phyloP scores from a whole-genome alignment of 2,329 filamentous ascomycete species.

The Fusarium ramigenum region DNA sequence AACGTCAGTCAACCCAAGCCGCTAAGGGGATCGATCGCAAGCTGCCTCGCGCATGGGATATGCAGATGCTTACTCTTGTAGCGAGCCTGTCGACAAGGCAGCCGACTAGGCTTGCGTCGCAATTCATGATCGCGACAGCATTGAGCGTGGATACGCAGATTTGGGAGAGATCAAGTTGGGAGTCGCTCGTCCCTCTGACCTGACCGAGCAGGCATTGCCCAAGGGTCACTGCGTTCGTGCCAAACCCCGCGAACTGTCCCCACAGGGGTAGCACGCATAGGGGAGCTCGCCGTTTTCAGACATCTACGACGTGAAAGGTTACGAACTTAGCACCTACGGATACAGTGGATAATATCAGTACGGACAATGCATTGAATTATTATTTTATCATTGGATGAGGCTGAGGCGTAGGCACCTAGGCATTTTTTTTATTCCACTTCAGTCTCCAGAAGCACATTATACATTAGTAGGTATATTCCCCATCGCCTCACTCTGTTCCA shows the following conservation, averaged over 20 bases:
- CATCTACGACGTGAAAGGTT: not conserved
- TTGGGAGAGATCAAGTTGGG: conserved; percentile 24
- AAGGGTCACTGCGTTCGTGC: conserved; percentile 26
- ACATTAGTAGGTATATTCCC: not conserved
- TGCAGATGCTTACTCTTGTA: conserved; percentile 60
- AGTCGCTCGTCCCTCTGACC: not conserved
- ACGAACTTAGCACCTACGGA: not conserved
- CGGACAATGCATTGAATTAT: not conserved
- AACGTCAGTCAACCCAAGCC: conserved; percentile 20
- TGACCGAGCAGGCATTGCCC: not conserved
- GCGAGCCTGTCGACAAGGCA: conserved; percentile 71
- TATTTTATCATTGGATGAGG: not conserved
- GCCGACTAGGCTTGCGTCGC: conserved; percentile 67
- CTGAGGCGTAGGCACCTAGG: not conserved
- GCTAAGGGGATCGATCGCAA: not conserved
- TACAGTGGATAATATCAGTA: not conserved
- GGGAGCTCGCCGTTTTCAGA: conserved; percentile 17
- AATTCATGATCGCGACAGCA: conserved; percentile 58
- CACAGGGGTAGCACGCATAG: conserved; percentile 29
- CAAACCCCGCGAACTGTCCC: conserved; percentile 37
- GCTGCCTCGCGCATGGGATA: not conserved
- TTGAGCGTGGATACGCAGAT: conserved; percentile 23
- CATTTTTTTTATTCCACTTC: not conserved
- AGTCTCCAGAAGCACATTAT: not conserved
- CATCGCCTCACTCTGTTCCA: not conserved